A percentile compares a stretch with the other conserved stretches of the same genome.
Evolutionary conservation across 345 rosid genomes (phyloP).

Genomic region (Linum usitatissimum): DNA sequence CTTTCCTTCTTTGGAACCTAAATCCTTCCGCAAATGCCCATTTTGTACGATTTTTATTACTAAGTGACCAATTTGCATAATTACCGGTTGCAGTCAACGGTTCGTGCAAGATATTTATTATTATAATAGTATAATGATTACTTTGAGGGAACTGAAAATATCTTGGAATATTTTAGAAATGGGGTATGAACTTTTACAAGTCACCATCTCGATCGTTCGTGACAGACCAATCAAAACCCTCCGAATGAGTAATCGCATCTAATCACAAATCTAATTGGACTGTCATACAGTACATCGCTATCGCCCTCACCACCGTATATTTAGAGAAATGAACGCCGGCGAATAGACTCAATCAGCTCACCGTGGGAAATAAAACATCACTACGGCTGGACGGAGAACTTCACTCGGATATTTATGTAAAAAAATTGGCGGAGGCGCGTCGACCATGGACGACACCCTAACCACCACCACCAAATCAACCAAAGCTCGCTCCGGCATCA

Average conservation of each 20-base stretch:
- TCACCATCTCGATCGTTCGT: not conserved
- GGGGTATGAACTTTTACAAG: not conserved
- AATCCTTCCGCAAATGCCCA: too few species aligned
- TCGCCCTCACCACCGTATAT: too few species aligned
- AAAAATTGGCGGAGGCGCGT: not conserved
- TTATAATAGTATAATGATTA: too few species aligned
- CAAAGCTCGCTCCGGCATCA: not conserved
- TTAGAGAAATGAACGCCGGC: too few species aligned
- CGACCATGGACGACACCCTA: constrained; percentile 10
- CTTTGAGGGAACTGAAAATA: too few species aligned
- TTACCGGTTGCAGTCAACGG: too few species aligned
- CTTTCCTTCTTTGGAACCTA: too few species aligned
- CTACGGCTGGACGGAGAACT: not conserved
- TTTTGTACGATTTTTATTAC: too few species aligned
- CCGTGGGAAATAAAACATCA: not conserved
- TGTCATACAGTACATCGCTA: too few species aligned
- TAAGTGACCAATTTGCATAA: too few species aligned
- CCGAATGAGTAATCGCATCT: not conserved
- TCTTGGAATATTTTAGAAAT: too few species aligned
- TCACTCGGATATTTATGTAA: not conserved
- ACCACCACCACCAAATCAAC: constrained; percentile 3
- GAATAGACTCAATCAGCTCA: not conserved
- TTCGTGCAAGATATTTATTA: too few species aligned
- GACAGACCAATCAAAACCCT: not conserved
- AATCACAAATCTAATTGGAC: not conserved